A percentile compares a stretch with the other conserved stretches of the same genome.
phyloP scores from a whole-genome alignment of 106 monocot species.

The Dendrobium officinale region DNA sequence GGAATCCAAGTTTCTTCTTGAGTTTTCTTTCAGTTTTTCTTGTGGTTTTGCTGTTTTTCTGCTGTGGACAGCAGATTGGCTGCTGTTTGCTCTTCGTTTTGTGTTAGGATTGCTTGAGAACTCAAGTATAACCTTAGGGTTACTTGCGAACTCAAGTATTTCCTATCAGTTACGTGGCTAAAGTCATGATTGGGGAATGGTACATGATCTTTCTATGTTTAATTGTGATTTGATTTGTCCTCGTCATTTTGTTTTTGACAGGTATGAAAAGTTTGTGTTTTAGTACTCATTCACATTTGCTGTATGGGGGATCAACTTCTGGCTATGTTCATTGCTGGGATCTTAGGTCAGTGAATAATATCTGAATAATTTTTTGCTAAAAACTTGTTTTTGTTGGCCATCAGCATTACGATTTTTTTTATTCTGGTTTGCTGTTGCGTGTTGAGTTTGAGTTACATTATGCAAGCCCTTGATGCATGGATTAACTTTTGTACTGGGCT shows the following conservation, averaged over 20 bases:
- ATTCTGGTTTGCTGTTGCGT: background rate
- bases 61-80: no score
- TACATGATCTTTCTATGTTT: background rate
- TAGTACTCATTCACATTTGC: conserved; percentile 31
- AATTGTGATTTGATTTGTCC: background rate
- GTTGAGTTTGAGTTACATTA: background rate
- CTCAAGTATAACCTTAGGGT: no score
- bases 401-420: background rate
- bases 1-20: no score
- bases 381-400: background rate
- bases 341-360: conserved; percentile 45
- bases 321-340: conserved; percentile 99
- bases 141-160: no score
- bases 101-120: no score
- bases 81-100: no score
- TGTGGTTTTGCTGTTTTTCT: no score
- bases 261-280: conserved; percentile 68
- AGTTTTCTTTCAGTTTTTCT: no score
- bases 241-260: conserved; percentile 15
- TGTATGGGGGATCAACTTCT: conserved; percentile 91
- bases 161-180: no score
- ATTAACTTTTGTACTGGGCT: background rate
- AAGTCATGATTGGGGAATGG: background rate
- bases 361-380: background rate
- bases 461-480: background rate